Evolutionary conservation across 306 rosid genomes (phyloP).

Genomic region (Alnus rubra): DNA sequence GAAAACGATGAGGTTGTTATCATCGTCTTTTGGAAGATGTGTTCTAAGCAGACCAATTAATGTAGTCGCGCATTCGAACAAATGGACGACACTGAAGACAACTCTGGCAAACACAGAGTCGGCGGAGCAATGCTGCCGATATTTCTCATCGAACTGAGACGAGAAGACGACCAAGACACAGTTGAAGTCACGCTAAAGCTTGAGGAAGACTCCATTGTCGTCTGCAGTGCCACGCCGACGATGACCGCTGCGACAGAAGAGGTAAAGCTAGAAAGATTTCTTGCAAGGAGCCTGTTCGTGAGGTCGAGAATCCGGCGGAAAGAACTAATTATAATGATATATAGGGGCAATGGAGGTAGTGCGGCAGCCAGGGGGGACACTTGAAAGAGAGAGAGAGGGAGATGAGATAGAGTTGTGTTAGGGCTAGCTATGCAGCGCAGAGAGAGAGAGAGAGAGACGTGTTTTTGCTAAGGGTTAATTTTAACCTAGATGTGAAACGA

Average conservation of each 20-base stretch:
- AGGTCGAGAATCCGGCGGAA: too few species aligned
- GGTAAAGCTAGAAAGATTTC: too few species aligned
- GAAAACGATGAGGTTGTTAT: conserved; percentile 21
- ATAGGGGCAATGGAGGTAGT: too few species aligned
- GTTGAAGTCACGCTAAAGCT: conserved; percentile 79
- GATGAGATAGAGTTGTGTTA: too few species aligned
- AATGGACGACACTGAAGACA: conserved; percentile 22
- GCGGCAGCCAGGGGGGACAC: too few species aligned
- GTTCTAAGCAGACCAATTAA: conserved; percentile 18
- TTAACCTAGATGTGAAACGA: too few species aligned
- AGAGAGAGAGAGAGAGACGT: too few species aligned
- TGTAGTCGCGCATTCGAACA: conserved; percentile 38
- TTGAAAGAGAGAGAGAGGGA: too few species aligned
- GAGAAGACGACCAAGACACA: conserved; percentile 50
- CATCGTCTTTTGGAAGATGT: conserved; percentile 43
- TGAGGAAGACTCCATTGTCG: conserved; percentile 57
- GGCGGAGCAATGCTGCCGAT: conserved; percentile 74
- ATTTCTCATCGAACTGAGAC: conserved; percentile 65
- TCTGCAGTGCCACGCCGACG: conserved; percentile 53
- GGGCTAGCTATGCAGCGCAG: too few species aligned
- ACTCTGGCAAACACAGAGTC: conserved; percentile 12
- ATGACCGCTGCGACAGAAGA: neutral
- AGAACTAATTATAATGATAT: too few species aligned
- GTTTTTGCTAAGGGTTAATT: too few species aligned
- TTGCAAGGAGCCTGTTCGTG: too few species aligned